Conservation (phyloP, 2,329 filamentous ascomycete genomes). For the Verticillium klebahnii region DNA sequence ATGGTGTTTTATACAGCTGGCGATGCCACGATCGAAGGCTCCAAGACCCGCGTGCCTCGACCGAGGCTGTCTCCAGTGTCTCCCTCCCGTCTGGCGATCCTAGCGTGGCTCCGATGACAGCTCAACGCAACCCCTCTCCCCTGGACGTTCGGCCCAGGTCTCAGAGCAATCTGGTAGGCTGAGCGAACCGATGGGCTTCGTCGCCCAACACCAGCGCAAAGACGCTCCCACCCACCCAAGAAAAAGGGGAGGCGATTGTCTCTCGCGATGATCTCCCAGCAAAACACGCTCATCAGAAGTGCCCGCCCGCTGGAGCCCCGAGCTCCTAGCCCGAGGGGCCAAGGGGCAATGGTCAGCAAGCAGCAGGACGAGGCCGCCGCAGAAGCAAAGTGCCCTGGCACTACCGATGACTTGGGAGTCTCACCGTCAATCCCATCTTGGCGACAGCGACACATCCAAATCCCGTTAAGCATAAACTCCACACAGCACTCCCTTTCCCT, state of each 20-base stretch:
- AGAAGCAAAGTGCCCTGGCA: neutral
- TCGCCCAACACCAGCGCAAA: neutral
- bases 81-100: neutral
- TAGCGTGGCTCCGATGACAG: conserved; percentile 9
- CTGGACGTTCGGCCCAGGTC: neutral
- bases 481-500: neutral
- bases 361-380: neutral
- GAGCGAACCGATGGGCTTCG: neutral
- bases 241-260: neutral
- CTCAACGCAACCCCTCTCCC: neutral
- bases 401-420: neutral
- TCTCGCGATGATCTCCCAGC: neutral
- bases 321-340: neutral
- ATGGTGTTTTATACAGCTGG: neutral
- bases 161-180: neutral
- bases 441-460: neutral
- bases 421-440: neutral
- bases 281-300: neutral
- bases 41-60: neutral
- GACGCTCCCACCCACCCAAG: neutral
- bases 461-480: neutral
- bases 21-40: neutral
- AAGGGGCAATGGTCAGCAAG: neutral
- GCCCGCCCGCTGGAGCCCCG: neutral
- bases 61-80: neutral